Evolutionary conservation across 2,329 filamentous ascomycete genomes (phyloP).

Genomic region (Cladobotryum protrusum): DNA sequence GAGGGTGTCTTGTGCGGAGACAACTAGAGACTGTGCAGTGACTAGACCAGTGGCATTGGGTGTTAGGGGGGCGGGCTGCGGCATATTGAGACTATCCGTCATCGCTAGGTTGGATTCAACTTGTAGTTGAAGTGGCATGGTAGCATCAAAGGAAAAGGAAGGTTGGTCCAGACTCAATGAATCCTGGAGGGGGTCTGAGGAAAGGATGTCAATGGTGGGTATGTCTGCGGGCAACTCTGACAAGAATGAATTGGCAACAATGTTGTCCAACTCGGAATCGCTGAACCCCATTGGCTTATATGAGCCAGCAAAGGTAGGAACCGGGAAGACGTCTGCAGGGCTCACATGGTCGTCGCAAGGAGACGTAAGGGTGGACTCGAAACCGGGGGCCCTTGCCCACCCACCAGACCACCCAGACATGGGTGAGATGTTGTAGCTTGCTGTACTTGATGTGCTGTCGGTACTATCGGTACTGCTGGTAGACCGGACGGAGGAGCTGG

Average conservation of each 20-base stretch:
- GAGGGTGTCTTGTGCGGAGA: constrained; percentile 39
- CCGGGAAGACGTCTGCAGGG: constrained; percentile 25
- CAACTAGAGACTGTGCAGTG: constrained; percentile 31
- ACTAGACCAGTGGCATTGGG: constrained; percentile 18
- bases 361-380: constrained; percentile 41
- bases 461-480: constrained; percentile 36
- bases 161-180: constrained; percentile 28
- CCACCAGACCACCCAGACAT: constrained; percentile 35
- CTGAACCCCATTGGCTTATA: constrained; percentile 19
- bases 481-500: constrained; percentile 43
- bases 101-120: constrained; percentile 33
- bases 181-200: constrained; percentile 21
- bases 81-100: constrained; percentile 23
- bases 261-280: constrained; percentile 22
- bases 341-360: constrained; percentile 36
- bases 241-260: constrained; percentile 24
- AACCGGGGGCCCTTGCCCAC: constrained; percentile 35
- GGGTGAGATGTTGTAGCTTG: constrained; percentile 41
- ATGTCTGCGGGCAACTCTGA: constrained; percentile 40
- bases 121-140: constrained; percentile 27
- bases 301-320: constrained; percentile 17
- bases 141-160: constrained; percentile 30
- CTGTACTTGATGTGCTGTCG: constrained; percentile 29
- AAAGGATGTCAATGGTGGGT: constrained; percentile 27
- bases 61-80: constrained; percentile 13